phyloP scores from a whole-genome alignment of 169 alveolate genomes.

The Besnoitia besnoiti region DNA sequence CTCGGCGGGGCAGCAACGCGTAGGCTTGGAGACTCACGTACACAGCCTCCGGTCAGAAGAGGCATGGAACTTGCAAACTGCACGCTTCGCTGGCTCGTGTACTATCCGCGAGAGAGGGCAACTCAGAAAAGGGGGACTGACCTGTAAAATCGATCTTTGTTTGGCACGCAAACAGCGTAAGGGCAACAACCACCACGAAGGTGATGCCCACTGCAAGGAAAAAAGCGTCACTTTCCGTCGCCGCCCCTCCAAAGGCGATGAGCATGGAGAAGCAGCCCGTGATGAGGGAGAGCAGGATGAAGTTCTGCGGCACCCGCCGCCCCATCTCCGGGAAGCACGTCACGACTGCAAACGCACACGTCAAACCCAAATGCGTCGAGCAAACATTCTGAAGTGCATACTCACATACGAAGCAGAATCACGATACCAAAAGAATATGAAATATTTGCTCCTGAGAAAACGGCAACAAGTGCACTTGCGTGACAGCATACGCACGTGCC shows the following conservation, averaged over 20 bases:
- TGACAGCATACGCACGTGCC: too few relatives aligned
- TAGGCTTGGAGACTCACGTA: too few relatives aligned
- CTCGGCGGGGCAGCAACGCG: too few relatives aligned
- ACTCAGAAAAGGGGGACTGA: slow-evolving; percentile 25
- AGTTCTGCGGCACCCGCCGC: slow-evolving; percentile 48
- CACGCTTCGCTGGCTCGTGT: too few relatives aligned
- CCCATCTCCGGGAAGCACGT: slow-evolving; percentile 49
- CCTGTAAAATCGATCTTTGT: slow-evolving; percentile 86
- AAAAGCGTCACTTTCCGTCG: slow-evolving; percentile 31
- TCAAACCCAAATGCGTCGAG: neutral
- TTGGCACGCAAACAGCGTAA: slow-evolving; percentile 81
- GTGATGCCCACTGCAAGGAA: slow-evolving; percentile 82
- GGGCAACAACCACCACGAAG: slow-evolving; percentile 75
- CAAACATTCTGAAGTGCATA: neutral
- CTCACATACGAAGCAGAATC: too few relatives aligned
- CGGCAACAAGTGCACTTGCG: too few relatives aligned
- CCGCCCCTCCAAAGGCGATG: slow-evolving; percentile 51
- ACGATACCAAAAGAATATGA: too few relatives aligned
- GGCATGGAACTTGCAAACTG: too few relatives aligned
- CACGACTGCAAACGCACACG: slow-evolving; percentile 42
- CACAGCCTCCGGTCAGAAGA: too few relatives aligned
- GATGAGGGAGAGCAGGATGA: slow-evolving; percentile 42
- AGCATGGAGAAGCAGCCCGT: slow-evolving; percentile 43
- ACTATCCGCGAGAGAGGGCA: neutral
- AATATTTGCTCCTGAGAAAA: too few relatives aligned